Conservation (phyloP, 1,284 basidiomycete species). For the Ceratobasidium sp. region DNA sequence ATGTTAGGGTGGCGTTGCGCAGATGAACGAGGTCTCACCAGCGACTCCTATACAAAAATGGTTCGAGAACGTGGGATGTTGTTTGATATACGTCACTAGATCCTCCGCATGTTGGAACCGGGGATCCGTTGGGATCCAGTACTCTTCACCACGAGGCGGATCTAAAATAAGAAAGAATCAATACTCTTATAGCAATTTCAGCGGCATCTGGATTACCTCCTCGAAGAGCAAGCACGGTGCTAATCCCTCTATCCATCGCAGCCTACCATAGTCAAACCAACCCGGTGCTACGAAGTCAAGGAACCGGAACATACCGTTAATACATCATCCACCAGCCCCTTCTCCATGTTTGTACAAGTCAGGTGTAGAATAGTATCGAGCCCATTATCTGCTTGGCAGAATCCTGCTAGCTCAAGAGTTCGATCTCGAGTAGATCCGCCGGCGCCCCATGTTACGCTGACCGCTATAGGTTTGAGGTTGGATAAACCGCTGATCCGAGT, state of each 20-base stretch:
- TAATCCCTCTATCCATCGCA: constrained; percentile 85
- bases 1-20: constrained; percentile 73
- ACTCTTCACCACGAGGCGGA: constrained; percentile 87
- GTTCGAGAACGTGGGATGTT: constrained; percentile 72
- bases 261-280: constrained; percentile 62
- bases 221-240: constrained; percentile 92
- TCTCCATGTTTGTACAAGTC: constrained; percentile 98
- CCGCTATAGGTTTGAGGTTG: constrained; percentile 77
- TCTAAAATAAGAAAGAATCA: constrained; percentile 82
- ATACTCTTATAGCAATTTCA: constrained; percentile 9
- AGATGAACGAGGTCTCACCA: constrained; percentile 73
- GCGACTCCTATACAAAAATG: constrained; percentile 96
- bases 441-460: constrained; percentile 96
- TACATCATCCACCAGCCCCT: constrained; percentile 92
- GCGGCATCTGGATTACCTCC: constrained; percentile 60
- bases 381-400: constrained; percentile 90
- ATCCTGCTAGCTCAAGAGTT: constrained; percentile 85
- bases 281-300: background rate
- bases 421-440: constrained; percentile 93
- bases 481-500: constrained; percentile 82
- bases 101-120: constrained; percentile 92
- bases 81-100: constrained; percentile 85
- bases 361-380: constrained; percentile 98
- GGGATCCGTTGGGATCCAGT: constrained; percentile 91
- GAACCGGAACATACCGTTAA: constrained; percentile 70